Evolutionary conservation across 23 red algal species (phyloP).

Genomic region (Gracilaria gracilis): DNA sequence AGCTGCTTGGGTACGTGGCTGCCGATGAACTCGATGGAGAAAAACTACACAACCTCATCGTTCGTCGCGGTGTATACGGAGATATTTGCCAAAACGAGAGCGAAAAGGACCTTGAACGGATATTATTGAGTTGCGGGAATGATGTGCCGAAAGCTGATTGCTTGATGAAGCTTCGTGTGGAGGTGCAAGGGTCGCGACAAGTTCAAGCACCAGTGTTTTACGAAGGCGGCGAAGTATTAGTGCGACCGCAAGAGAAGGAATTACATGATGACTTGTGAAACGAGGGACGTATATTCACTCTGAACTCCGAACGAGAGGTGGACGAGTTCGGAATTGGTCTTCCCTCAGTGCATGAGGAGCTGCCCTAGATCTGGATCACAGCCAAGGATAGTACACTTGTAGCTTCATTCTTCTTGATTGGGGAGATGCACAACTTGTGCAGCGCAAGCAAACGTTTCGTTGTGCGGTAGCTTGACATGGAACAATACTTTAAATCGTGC

Average conservation of each 20-base stretch:
- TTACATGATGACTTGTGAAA: neutral
- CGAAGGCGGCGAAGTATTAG: slow-evolving; percentile 8
- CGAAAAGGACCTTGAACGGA: neutral
- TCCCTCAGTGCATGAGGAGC: too few relatives aligned
- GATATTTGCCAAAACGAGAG: slow-evolving; percentile 69
- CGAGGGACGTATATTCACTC: too few relatives aligned
- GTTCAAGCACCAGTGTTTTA: slow-evolving; percentile 39
- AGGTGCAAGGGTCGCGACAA: neutral
- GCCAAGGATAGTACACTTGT: too few relatives aligned
- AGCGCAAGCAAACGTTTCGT: too few relatives aligned
- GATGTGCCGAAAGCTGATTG: neutral
- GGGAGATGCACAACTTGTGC: too few relatives aligned
- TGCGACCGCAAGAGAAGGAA: neutral
- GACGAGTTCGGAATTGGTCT: too few relatives aligned
- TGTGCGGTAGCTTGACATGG: too few relatives aligned
- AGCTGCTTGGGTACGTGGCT: slow-evolving; percentile 5
- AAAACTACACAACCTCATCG: neutral
- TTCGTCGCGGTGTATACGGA: slow-evolving; percentile 26
- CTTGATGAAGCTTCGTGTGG: slow-evolving; percentile 32
- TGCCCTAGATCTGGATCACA: too few relatives aligned
- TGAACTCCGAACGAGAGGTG: too few relatives aligned
- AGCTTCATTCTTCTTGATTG: too few relatives aligned
- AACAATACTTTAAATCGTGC: too few relatives aligned
- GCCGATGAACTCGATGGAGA: slow-evolving; percentile 12
- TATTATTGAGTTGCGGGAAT: slow-evolving; percentile 26